phyloP scores from a whole-genome alignment of 441 rosid species.

The Corymbia citriodora region DNA sequence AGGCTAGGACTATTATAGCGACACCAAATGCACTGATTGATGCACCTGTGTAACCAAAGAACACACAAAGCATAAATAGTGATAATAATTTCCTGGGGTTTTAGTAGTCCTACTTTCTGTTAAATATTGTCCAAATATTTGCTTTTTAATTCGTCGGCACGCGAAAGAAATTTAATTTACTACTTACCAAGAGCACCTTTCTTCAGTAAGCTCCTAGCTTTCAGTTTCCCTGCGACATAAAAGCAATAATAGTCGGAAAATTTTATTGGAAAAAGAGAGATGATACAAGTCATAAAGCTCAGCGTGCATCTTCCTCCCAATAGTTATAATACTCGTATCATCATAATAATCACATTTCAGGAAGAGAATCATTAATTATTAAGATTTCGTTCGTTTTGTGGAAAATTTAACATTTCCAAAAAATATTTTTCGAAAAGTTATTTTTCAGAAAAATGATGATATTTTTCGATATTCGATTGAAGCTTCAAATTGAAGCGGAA shows the following conservation, averaged over 20 bases:
- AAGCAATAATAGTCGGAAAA: not conserved
- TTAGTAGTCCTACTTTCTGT: not conserved
- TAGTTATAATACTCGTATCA: too few relatives aligned
- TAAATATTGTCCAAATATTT: not conserved
- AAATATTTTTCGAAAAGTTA: too few relatives aligned
- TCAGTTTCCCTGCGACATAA: not conserved
- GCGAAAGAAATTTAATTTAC: not conserved
- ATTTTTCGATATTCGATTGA: too few relatives aligned
- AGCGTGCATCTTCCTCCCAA: not conserved
- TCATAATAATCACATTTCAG: accelerated
- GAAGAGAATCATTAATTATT: not conserved
- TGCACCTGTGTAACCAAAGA: not conserved
- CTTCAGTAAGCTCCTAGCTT: not conserved
- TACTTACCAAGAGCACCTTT: not conserved
- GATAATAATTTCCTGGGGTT: not conserved
- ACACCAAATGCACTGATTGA: not conserved
- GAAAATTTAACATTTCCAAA: too few relatives aligned
- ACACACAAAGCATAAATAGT: not conserved
- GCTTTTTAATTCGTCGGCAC: not conserved
- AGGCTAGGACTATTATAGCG: not conserved
- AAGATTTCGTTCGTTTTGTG: not conserved
- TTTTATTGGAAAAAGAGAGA: not conserved
- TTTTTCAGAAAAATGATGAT: too few relatives aligned
- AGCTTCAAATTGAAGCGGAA: too few relatives aligned
- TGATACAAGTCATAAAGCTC: not conserved